A percentile compares a stretch with the other conserved stretches of the same genome.
Evolutionary conservation across 2,329 filamentous ascomycete species (phyloP).

Genomic region (Metarhizium brunneum): DNA sequence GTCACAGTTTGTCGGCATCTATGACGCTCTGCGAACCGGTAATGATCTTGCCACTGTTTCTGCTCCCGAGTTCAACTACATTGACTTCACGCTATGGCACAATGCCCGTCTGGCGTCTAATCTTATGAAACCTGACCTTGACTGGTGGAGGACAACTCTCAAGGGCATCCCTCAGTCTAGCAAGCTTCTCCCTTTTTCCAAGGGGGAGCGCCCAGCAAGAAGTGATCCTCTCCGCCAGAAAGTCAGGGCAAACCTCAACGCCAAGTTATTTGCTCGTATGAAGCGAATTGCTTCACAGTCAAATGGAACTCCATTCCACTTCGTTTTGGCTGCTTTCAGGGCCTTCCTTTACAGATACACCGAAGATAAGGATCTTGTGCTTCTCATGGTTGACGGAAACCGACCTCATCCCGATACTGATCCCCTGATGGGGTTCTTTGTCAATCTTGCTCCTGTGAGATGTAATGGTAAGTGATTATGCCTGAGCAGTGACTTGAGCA

Average conservation of each 20-base stretch:
- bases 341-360: constrained; percentile 16
- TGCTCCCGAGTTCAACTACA: constrained; percentile 13
- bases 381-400: constrained; percentile 17
- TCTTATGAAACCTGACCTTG: constrained; percentile 14
- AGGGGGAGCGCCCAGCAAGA: constrained; percentile 10
- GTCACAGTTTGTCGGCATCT: constrained; percentile 13
- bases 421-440: constrained; percentile 15
- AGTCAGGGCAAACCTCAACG: constrained; percentile 12
- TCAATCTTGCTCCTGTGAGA: constrained; percentile 15
- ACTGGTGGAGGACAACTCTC: constrained; percentile 15
- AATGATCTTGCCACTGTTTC: constrained; percentile 13
- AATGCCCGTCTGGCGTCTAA: constrained; percentile 15
- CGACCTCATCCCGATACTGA: constrained; percentile 15
- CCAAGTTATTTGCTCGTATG: constrained; percentile 15
- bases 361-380: constrained; percentile 14
- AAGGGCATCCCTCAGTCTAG: constrained; percentile 11
- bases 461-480: constrained; percentile 8
- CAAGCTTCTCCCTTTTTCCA: constrained; percentile 15
- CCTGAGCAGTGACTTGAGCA: too few species aligned
- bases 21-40: constrained; percentile 11
- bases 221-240: constrained; percentile 12
- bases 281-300: constrained; percentile 15
- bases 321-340: constrained; percentile 16
- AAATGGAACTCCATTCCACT: constrained; percentile 15
- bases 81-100: constrained; percentile 17